These are phyloP conservation scores for Cordyceps cateniannulata DNA, from an alignment of 2,329 filamentous ascomycete species.

Conservation along the genomic window DNA sequence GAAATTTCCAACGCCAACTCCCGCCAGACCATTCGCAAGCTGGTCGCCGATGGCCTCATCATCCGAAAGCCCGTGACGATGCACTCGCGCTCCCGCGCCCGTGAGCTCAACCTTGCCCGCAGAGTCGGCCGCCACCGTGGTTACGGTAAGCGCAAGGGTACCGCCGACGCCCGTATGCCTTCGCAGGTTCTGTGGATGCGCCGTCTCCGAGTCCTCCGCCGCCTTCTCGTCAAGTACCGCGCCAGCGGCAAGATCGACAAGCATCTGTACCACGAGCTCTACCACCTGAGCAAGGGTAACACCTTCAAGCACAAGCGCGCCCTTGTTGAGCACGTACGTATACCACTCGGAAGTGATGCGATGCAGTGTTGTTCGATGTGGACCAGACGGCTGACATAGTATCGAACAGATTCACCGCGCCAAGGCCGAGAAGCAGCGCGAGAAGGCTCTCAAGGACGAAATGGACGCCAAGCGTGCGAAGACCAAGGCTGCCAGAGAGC, in stretches of 20 bases:
- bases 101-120: conserved; percentile 90
- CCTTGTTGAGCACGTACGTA: conserved; percentile 98
- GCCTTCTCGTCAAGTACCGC: conserved; percentile 99
- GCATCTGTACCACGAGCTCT: conserved; percentile 99
- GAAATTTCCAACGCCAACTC: conserved; percentile 99
- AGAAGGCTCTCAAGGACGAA: conserved; percentile 95
- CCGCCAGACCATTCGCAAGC: conserved; percentile 98
- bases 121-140: conserved; percentile 96
- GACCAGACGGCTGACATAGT: conserved; percentile 8
- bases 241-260: conserved; percentile 99
- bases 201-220: conserved; percentile 97
- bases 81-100: conserved; percentile 96
- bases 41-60: conserved; percentile 99
- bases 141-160: conserved; percentile 99
- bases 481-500: conserved; percentile 99
- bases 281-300: conserved; percentile 99
- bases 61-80: conserved; percentile 99
- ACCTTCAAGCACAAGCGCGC: conserved; percentile 99
- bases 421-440: conserved; percentile 98
- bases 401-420: conserved; percentile 87
- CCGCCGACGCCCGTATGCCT: conserved; percentile 98
- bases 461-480: conserved; percentile 99
- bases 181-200: conserved; percentile 99
- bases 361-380: conserved; percentile 1
- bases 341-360: conserved; percentile 1